Evolutionary conservation across 2,329 filamentous ascomycete genomes (phyloP).

Genomic region (Coniochaeta hoffmannii): DNA sequence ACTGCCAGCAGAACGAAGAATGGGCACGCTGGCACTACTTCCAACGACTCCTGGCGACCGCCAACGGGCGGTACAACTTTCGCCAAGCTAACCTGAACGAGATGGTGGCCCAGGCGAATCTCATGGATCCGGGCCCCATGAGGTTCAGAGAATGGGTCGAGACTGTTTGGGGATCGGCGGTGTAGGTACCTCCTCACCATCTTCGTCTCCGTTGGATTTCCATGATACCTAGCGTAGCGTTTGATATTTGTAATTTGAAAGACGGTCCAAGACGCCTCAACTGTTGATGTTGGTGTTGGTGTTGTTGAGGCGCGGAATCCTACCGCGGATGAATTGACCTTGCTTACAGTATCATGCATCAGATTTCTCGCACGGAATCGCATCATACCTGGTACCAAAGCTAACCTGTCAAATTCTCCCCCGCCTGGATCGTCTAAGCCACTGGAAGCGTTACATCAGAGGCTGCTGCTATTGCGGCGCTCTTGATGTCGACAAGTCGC

Average conservation of each 20-base stretch:
- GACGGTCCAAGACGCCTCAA: background rate
- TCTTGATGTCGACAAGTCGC: too few relatives aligned
- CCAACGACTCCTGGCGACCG: constrained; percentile 58
- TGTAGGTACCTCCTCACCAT: background rate
- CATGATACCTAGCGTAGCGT: background rate
- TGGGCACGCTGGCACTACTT: constrained; percentile 44
- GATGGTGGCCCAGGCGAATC: constrained; percentile 25
- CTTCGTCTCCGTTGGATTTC: background rate
- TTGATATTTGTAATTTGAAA: background rate
- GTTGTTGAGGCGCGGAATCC: background rate
- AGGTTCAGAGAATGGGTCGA: constrained; percentile 48
- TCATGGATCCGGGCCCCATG: constrained; percentile 37
- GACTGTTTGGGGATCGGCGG: constrained; percentile 31
- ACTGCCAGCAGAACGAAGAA: constrained; percentile 39
- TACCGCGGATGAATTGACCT: background rate
- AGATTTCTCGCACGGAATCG: too few relatives aligned
- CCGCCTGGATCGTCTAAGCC: too few relatives aligned
- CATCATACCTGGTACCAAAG: too few relatives aligned
- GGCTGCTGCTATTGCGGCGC: too few relatives aligned
- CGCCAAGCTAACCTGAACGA: constrained; percentile 52
- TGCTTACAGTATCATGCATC: background rate
- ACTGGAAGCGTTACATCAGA: too few relatives aligned
- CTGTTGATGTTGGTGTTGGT: background rate
- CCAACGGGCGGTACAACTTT: constrained; percentile 61
- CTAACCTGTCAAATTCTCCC: too few relatives aligned